A percentile compares a stretch with the other conserved stretches of the same genome.
phyloP scores from a whole-genome alignment of 768 basidiomycete species.

The Ephemerocybe angulata region DNA sequence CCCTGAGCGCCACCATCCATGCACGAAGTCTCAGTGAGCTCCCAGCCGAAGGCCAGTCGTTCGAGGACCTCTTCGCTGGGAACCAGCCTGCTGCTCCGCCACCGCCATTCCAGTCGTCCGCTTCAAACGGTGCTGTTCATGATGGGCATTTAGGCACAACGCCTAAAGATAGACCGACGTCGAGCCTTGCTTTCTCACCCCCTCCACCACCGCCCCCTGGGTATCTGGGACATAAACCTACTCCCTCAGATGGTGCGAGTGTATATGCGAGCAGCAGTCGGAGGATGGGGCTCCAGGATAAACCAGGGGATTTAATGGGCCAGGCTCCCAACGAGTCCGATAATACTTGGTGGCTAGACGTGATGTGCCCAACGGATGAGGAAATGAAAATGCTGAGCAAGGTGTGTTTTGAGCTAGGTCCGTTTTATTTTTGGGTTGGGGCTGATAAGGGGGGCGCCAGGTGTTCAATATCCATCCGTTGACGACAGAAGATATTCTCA shows the following conservation, averaged over 20 bases:
- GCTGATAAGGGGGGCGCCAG: conserved; percentile 35
- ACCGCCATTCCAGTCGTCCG: conserved; percentile 4
- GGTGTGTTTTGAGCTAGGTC: conserved; percentile 42
- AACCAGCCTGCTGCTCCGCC: conserved; percentile 19
- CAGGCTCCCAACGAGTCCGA: conserved; percentile 44
- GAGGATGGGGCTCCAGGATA: conserved; percentile 11
- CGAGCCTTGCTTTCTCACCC: conserved; percentile 18
- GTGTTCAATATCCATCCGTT: conserved; percentile 96
- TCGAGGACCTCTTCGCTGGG: conserved; percentile 84
- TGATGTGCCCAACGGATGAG: conserved; percentile 90
- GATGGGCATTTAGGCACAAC: neutral
- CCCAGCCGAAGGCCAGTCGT: conserved; percentile 89
- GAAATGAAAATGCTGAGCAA: conserved; percentile 98
- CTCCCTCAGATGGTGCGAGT: conserved; percentile 7
- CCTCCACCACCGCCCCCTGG: conserved; percentile 3
- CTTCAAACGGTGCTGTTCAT: conserved; percentile 8
- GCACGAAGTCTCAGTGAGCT: conserved; percentile 89
- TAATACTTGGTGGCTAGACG: conserved; percentile 97
- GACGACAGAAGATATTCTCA: conserved; percentile 98
- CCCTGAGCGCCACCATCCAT: conserved; percentile 89
- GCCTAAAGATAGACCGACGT: conserved; percentile 18
- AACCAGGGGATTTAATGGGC: neutral
- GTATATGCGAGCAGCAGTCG: neutral
- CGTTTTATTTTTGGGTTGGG: neutral
- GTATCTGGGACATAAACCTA: neutral